phyloP scores from a whole-genome alignment of 352 stramenopile genomes.

The Ophiocytium majus region DNA sequence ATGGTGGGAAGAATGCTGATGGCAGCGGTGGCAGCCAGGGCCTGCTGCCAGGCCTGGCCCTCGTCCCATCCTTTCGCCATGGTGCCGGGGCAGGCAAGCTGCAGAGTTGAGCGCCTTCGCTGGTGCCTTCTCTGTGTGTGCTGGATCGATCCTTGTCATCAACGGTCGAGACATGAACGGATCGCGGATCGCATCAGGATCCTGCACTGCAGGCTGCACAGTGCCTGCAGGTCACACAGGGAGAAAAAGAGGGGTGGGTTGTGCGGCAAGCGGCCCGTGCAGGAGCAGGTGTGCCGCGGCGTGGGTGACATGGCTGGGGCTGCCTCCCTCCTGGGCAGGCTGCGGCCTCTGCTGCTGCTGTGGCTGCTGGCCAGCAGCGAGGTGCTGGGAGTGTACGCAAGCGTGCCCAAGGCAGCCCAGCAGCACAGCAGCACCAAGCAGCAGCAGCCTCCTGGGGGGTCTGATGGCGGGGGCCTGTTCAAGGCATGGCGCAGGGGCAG shows the following conservation, averaged over 20 bases:
- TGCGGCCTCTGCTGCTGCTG: not conserved
- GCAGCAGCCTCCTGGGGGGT: not conserved
- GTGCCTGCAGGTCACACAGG: no score
- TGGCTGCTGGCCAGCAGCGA: not conserved
- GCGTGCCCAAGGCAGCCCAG: not conserved
- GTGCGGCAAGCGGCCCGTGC: no score
- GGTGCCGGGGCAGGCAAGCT: not conserved
- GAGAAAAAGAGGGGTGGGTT: no score
- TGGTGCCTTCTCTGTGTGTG: no score
- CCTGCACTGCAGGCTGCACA: no score
- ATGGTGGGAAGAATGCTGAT: constrained; percentile 56
- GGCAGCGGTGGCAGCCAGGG: constrained; percentile 39
- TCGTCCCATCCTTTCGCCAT: constrained; percentile 15
- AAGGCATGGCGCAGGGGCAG: not conserved
- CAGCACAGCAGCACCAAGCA: not conserved
- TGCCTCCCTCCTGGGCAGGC: not conserved
- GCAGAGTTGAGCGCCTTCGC: no score
- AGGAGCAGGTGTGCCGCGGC: no score
- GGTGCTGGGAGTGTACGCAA: not conserved
- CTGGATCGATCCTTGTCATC: no score
- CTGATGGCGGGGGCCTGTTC: not conserved
- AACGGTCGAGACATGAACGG: no score
- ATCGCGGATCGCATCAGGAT: no score
- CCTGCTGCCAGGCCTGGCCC: constrained; percentile 43
- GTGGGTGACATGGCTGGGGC: no score